Evolutionary conservation across 768 basidiomycete genomes (phyloP), one percentile per base, ranked within the genome.

Genomic region (Tylopilus sp.): DNA sequence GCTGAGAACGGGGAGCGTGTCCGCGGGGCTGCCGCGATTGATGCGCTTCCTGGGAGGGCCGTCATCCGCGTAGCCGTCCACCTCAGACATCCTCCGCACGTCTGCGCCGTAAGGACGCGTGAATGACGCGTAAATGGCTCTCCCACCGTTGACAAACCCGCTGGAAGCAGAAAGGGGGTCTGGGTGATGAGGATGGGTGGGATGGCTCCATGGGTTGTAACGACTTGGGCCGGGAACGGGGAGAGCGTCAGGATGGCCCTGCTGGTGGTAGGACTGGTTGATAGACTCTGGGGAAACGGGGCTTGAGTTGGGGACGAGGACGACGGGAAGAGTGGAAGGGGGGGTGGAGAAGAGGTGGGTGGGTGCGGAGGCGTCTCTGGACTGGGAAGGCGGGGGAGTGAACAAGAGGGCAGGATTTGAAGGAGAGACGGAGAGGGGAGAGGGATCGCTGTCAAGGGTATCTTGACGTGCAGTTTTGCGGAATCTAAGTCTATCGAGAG

Each of bases 221-320:
- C 68, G 73, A 42, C 61, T 65, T n/a, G 71, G 66, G 26, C 72
- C 73, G 1, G 76, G 72, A 28, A 70, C 66, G 22, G 68, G 59
- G 53, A 74, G 72, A 65, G 74, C 70, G 69, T 80, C 81, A 70
- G 72, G 65, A 21, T 60, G 54, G 40, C 53, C 56, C 51, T 70
- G 64, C 13, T 69, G 73, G 31, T 71, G 60, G 51, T 73, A 70
- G 20, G 73, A 57, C 22, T 66, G 72, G 51, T 72, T 59, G 15
- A 61, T 55, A 13, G 71, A 54, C 52, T 82, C 77, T 42, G 75
- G 66, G 35, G 60, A 58, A 31, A 77, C 62, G 28, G 88, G 86
- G 56, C 86, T 90, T 48, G 90, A 91, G 70, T 76, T 85, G 43
- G 88, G 88, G 21, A 88, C 88, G 48, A 91, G 81, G 45, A 91